Evolutionary conservation across 2,329 filamentous ascomycete species (phyloP).

Genomic region (Rhytidhysteron rufulum): DNA sequence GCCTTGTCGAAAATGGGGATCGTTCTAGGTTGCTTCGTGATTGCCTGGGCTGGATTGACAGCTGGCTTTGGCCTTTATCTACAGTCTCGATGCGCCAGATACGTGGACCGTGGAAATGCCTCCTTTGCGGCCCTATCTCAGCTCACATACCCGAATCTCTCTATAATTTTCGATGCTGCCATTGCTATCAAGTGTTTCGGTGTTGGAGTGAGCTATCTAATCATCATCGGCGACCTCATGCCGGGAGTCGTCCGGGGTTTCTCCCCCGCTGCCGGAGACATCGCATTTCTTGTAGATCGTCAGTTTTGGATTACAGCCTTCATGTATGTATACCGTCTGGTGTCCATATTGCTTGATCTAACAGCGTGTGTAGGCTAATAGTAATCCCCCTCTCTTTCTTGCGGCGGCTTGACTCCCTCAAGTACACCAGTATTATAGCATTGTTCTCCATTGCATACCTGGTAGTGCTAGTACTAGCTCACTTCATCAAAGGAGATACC

Average conservation of each 20-base stretch:
- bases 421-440: slow-evolving; percentile 92
- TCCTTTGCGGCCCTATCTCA: slow-evolving; percentile 98
- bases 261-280: slow-evolving; percentile 56
- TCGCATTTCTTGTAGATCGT: slow-evolving; percentile 77
- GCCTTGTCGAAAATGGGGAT: slow-evolving; percentile 96
- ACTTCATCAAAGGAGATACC: slow-evolving; percentile 77
- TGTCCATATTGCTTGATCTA: slow-evolving; percentile 10
- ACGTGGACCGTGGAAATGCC: slow-evolving; percentile 80
- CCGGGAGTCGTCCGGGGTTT: slow-evolving; percentile 87
- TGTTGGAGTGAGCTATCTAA: slow-evolving; percentile 94
- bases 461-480: slow-evolving; percentile 87
- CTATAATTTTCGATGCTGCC: slow-evolving; percentile 90
- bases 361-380: slow-evolving; percentile 58
- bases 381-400: slow-evolving; percentile 94
- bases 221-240: slow-evolving; percentile 98
- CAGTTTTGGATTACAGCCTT: slow-evolving; percentile 98
- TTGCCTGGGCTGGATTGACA: slow-evolving; percentile 85
- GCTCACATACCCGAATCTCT: slow-evolving; percentile 92
- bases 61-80: slow-evolving; percentile 93
- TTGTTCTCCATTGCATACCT: slow-evolving; percentile 92
- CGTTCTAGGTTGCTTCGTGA: slow-evolving; percentile 74
- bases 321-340: slow-evolving; percentile 58
- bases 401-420: slow-evolving; percentile 85
- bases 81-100: slow-evolving; percentile 87
- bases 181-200: slow-evolving; percentile 99